Conservation (phyloP, 2,329 filamentous ascomycete genomes). For the Macrophomina pseudophaseolina region DNA sequence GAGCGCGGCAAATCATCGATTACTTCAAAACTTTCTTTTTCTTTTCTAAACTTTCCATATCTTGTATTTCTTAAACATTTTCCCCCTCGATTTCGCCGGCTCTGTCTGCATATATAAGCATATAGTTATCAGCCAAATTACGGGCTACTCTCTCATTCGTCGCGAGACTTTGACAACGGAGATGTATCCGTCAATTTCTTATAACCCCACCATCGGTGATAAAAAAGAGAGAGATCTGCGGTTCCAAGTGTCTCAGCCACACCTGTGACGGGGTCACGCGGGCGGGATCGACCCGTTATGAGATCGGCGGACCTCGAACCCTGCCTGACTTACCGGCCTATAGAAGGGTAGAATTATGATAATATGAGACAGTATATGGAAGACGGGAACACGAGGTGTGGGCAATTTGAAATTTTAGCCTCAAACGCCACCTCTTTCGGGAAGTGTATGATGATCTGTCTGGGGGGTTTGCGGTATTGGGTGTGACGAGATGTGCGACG, state of each 20-base stretch:
- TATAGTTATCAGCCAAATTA: too few species aligned
- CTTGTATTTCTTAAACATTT: not conserved
- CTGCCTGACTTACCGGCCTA: too few species aligned
- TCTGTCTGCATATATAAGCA: not conserved
- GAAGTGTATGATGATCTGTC: slow-evolving; percentile 5
- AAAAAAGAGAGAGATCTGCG: too few species aligned
- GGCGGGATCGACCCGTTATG: not conserved
- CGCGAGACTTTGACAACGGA: too few species aligned
- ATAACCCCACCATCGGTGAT: too few species aligned
- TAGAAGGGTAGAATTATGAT: too few species aligned
- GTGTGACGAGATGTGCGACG: not conserved
- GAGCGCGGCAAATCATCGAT: not conserved
- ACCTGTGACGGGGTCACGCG: too few species aligned
- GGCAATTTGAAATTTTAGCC: slow-evolving; percentile 1
- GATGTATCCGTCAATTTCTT: too few species aligned
- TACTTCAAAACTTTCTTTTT: not conserved
- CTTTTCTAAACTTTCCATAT: not conserved
- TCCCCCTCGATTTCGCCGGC: not conserved
- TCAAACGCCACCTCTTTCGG: slow-evolving; percentile 7
- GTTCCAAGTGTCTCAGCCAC: too few species aligned
- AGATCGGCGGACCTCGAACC: not conserved
- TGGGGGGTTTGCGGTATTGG: not conserved
- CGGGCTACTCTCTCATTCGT: too few species aligned
- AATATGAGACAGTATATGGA: not conserved
- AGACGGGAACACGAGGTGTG: too few species aligned